phyloP scores from a whole-genome alignment of 2,329 filamentous ascomycete genomes.

The Pseudocercospora crystallina region DNA sequence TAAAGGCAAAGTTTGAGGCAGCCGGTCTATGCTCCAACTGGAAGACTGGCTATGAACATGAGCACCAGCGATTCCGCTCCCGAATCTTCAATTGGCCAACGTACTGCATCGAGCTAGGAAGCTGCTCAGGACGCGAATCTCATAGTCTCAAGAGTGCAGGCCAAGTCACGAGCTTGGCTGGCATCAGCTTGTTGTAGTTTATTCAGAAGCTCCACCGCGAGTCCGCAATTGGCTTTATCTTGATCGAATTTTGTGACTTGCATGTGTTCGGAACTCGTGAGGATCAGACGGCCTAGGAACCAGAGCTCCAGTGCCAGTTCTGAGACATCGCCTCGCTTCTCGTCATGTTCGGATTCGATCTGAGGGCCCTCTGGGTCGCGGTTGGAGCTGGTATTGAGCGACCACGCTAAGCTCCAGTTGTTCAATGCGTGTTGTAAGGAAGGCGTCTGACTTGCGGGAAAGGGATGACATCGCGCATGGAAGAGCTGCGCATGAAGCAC shows the following conservation, averaged over 20 bases:
- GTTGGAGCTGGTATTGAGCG: not conserved
- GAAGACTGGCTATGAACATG: too few relatives aligned
- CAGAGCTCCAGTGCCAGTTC: conserved; percentile 5
- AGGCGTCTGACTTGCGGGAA: conserved; percentile 4
- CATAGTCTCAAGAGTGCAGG: too few relatives aligned
- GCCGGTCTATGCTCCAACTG: too few relatives aligned
- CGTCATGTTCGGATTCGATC: not conserved
- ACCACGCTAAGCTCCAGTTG: conserved; percentile 3
- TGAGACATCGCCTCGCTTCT: conserved; percentile 4
- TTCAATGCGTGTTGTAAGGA: conserved; percentile 1
- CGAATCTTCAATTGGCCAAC: too few relatives aligned
- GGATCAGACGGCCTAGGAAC: conserved; percentile 2
- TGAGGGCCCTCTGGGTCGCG: not conserved
- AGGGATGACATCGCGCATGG: conserved; percentile 6
- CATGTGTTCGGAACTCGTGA: conserved; percentile 3
- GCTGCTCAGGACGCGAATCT: too few relatives aligned
- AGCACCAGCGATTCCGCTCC: too few relatives aligned
- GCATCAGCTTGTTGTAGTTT: too few relatives aligned
- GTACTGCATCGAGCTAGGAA: too few relatives aligned
- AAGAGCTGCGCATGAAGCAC: conserved; percentile 5
- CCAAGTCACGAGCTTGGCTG: too few relatives aligned
- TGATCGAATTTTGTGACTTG: not conserved
- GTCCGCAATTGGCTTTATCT: not conserved
- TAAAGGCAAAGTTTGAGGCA: too few relatives aligned
- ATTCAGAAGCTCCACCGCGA: too few relatives aligned